A percentile compares a stretch with the other conserved stretches of the same genome.
phyloP scores from a whole-genome alignment of 805 yeast species.

The Saitoella complicata region DNA sequence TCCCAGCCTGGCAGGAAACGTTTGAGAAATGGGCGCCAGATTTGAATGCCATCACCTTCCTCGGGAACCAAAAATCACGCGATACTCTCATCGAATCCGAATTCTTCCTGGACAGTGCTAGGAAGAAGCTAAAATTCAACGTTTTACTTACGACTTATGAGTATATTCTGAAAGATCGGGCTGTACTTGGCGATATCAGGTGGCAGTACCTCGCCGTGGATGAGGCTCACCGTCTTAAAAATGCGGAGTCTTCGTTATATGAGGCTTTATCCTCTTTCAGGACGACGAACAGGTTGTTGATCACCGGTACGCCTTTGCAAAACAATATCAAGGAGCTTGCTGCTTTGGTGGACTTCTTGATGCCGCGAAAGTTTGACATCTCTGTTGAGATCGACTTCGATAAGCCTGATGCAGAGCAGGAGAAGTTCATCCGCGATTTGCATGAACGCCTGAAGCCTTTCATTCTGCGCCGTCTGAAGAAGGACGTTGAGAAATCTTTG shows the following conservation, averaged over 20 bases:
- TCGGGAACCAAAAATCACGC: slow-evolving; percentile 84
- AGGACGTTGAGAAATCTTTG: slow-evolving; percentile 91
- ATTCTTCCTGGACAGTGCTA: slow-evolving; percentile 44
- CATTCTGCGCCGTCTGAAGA: slow-evolving; percentile 81
- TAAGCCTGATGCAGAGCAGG: slow-evolving; percentile 73
- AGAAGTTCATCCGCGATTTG: slow-evolving; percentile 67
- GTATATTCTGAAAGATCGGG: slow-evolving; percentile 77
- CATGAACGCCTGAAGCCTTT: slow-evolving; percentile 81
- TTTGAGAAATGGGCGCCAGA: slow-evolving; percentile 97
- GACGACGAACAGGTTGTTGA: slow-evolving; percentile 67
- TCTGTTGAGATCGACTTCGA: slow-evolving; percentile 94
- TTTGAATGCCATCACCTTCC: slow-evolving; percentile 75
- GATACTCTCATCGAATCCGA: slow-evolving; percentile 70
- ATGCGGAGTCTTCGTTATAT: slow-evolving; percentile 82
- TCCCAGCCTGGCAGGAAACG: slow-evolving; percentile 99
- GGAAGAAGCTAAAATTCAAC: slow-evolving; percentile 70
- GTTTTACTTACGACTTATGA: slow-evolving; percentile 90
- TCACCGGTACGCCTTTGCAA: slow-evolving; percentile 97
- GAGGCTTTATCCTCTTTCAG: slow-evolving; percentile 73
- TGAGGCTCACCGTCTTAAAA: slow-evolving; percentile 93
- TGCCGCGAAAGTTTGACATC: slow-evolving; percentile 85
- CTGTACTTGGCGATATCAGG: slow-evolving; percentile 61
- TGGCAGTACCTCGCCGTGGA: slow-evolving; percentile 98
- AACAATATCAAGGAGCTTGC: slow-evolving; percentile 90
- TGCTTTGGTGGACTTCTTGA: slow-evolving; percentile 81